A percentile compares a stretch with the other conserved stretches of the same genome.
Evolutionary conservation across 371 early-diverging fungal genomes (phyloP).

Genomic region (Apophysomyces variabilis): DNA sequence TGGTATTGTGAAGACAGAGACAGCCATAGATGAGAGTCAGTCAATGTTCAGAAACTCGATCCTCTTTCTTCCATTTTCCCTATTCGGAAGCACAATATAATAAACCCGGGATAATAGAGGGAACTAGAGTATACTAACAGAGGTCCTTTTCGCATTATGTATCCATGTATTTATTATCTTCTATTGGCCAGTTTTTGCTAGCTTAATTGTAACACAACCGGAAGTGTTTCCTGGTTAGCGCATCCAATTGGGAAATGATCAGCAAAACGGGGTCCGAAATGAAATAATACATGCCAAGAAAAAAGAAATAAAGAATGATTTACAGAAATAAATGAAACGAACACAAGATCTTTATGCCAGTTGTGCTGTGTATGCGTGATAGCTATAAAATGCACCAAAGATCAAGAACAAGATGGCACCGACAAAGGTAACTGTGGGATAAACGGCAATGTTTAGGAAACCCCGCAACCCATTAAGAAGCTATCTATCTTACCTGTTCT

Average conservation of each 20-base stretch:
- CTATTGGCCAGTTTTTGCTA: no score
- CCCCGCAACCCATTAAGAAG: not conserved
- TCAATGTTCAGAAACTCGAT: no score
- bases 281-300: not conserved
- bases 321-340: not conserved
- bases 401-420: slow-evolving; percentile 86
- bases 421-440: slow-evolving; percentile 72
- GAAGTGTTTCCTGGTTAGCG: no score
- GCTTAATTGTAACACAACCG: no score
- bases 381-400: slow-evolving; percentile 78
- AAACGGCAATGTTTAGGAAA: slow-evolving; percentile 1
- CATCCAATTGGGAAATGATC: not conserved
- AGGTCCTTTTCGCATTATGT: no score
- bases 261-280: not conserved
- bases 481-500: slow-evolving; percentile 68
- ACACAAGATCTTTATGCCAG: slow-evolving; percentile 1
- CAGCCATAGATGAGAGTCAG: no score
- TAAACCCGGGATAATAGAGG: no score
- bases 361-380: slow-evolving; percentile 41
- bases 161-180: no score
- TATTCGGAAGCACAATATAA: no score
- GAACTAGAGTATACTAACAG: no score
- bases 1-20: no score
- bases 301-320: not conserved
- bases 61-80: no score